Evolutionary conservation across 2,329 filamentous ascomycete species (phyloP), one percentile per base, ranked within the genome.

Genomic region (Sarocladium brachiariae): DNA sequence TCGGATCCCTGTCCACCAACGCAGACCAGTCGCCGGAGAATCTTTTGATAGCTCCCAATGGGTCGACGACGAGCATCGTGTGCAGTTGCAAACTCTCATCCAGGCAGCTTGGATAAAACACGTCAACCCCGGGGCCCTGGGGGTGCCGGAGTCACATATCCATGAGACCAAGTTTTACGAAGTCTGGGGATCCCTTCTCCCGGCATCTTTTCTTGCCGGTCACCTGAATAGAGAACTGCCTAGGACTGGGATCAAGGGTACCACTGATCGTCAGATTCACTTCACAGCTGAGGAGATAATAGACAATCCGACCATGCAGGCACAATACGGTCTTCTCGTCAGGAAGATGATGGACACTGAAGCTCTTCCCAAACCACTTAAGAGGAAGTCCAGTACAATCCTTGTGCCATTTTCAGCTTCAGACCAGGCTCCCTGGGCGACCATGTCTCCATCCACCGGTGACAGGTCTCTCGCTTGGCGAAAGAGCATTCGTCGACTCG

Each of bases 121-220:
- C 2, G 65, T 79, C 5, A 67, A 71, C 24, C 66, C 72, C 0
- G 57, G 66, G 0, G 55, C 62, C 0, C 58, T 71, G 2, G 65
- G 66, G 8, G 64, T 75, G 0, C 63, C 72, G 0, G 65, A 70
- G n/a, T 60, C 61, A 1, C 64, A 73, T 38, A 62, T 75, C 4
- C 69, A 71, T 30, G 67, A 68, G 1, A 69, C 73, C 0, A 69
- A 72, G 0, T 79, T 79, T 59, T 78, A 73, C 57, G 70, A 76
- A 43, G 67, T 78, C 11, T 75, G 73, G 62, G 71, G 71, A 7
- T 73, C 73, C 2, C 63, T 78, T 19, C 64, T 79, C 37, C 69
- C 76, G 0, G 76, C 76, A 0, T 63, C 71, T 6, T 65, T 73
- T 54, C 65, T 79, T 25, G 70, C 75, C 2, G 61, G 67, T 4